Percentiles rank a stretch among this genome's conserved stretches.
These are phyloP conservation scores for Trichocladium antarcticum DNA, from an alignment of 495 filamentous ascomycete species.

Conservation along the genomic window DNA sequence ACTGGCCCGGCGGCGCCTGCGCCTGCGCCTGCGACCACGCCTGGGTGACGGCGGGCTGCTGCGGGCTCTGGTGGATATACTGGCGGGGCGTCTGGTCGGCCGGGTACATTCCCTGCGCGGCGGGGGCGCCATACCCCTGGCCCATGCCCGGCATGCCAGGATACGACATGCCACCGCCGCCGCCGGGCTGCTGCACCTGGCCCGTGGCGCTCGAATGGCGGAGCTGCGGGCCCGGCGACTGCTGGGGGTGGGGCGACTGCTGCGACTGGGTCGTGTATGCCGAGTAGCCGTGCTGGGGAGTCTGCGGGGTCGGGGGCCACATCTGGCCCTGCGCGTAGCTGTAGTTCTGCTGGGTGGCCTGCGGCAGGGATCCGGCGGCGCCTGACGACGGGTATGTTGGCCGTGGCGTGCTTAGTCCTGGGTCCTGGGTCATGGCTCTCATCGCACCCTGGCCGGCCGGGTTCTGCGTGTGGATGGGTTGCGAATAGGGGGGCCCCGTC, in stretches of 20 bases:
- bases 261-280: constrained; percentile 45
- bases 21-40: constrained; percentile 36
- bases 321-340: constrained; percentile 42
- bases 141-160: constrained; percentile 49
- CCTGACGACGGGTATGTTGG: constrained; percentile 28
- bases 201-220: constrained; percentile 49
- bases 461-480: constrained; percentile 43
- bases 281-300: constrained; percentile 36
- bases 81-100: constrained; percentile 49
- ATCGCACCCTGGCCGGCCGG: constrained; percentile 41
- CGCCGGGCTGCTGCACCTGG: constrained; percentile 49
- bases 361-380: constrained; percentile 28
- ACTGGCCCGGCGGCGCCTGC: constrained; percentile 28
- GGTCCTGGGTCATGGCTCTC: constrained; percentile 40
- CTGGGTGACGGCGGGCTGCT: constrained; percentile 33
- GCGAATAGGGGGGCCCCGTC: constrained; percentile 41
- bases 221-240: constrained; percentile 50
- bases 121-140: constrained; percentile 40
- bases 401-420: constrained; percentile 38
- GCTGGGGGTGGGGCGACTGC: constrained; percentile 45
- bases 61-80: constrained; percentile 44
- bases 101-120: constrained; percentile 47
- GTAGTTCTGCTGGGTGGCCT: constrained; percentile 31
- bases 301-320: constrained; percentile 39
- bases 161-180: constrained; percentile 39